These are phyloP conservation scores for Cylindrotheca fusiformis DNA, from an alignment of 108 stramenopile genomes.

Conservation along the genomic window DNA sequence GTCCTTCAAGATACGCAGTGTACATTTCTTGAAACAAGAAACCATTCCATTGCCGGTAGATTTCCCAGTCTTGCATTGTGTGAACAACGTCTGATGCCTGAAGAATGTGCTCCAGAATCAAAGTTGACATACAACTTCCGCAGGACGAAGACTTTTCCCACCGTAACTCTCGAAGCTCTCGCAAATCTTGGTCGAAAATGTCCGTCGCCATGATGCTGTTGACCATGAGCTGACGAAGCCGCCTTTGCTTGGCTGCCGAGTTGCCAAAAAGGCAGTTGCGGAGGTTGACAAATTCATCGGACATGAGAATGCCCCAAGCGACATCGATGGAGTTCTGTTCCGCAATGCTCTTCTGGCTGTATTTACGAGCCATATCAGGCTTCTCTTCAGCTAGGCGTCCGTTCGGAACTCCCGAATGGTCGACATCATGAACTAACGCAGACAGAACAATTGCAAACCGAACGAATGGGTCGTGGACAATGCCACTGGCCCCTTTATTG, in stretches of 20 bases:
- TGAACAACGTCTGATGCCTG: conserved; percentile 12
- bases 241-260: conserved; percentile 2
- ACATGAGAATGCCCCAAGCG: conserved; percentile 34
- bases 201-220: conserved; percentile 34
- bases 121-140: conserved; percentile 4
- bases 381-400: conserved; percentile 28
- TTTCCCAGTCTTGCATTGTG: conserved; percentile 16
- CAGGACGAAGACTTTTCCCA: conserved; percentile 30
- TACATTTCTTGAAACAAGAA: conserved; percentile 50
- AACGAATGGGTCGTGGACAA: conserved; percentile 34
- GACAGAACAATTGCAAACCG: conserved; percentile 52
- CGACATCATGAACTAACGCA: conserved; percentile 61
- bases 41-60: conserved; percentile 41
- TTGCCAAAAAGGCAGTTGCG: conserved; percentile 15
- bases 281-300: conserved; percentile 17
- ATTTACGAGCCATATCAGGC: conserved; percentile 32
- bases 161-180: conserved; percentile 13
- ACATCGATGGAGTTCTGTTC: conserved; percentile 34
- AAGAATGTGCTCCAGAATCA: conserved; percentile 20
- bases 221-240: conserved; percentile 34
- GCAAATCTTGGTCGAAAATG: conserved; percentile 22
- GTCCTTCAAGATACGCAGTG: conserved; percentile 32
- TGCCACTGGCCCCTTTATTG: neutral
- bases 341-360: conserved; percentile 28
- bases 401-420: conserved; percentile 39